Percentiles rank a stretch among this genome's conserved stretches.
phyloP scores from a whole-genome alignment of 75 land plant genomes.

The Picea sitchensis region DNA sequence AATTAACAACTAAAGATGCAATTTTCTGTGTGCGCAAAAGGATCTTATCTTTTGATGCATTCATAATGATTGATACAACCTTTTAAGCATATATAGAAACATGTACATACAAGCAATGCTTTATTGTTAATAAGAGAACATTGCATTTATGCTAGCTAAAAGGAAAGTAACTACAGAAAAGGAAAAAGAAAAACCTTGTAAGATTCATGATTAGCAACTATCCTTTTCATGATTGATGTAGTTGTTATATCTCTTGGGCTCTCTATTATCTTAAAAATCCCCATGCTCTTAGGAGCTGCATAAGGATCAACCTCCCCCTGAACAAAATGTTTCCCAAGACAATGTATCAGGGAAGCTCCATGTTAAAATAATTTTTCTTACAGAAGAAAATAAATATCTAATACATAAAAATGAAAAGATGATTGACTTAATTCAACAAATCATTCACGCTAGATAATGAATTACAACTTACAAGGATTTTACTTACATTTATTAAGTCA shows the following conservation, averaged over 20 bases:
- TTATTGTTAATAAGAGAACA: neutral
- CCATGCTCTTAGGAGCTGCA: slow-evolving; percentile 36
- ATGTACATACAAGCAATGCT: neutral
- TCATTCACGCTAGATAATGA: slow-evolving; percentile 1
- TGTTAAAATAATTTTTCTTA: neutral
- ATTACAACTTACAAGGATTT: neutral
- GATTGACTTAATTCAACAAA: neutral
- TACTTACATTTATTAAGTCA: slow-evolving; percentile 30
- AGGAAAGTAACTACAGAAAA: neutral
- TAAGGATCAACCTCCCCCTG: slow-evolving; percentile 47
- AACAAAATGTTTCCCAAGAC: slow-evolving; percentile 5
- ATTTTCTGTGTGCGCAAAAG: neutral
- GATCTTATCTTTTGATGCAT: neutral
- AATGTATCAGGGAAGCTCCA: neutral
- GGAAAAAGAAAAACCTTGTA: slow-evolving; percentile 28
- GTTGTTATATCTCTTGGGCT: slow-evolving; percentile 44
- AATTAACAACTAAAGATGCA: neutral
- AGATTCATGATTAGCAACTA: slow-evolving; percentile 48
- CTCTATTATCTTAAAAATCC: slow-evolving; percentile 27
- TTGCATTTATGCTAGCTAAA: neutral
- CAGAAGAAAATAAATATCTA: neutral
- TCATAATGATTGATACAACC: neutral
- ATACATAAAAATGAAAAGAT: neutral
- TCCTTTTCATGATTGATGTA: slow-evolving; percentile 40
- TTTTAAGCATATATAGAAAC: neutral